Evolutionary conservation across 441 rosid genomes (phyloP).

Genomic region (Arabidopsis lyrata): DNA sequence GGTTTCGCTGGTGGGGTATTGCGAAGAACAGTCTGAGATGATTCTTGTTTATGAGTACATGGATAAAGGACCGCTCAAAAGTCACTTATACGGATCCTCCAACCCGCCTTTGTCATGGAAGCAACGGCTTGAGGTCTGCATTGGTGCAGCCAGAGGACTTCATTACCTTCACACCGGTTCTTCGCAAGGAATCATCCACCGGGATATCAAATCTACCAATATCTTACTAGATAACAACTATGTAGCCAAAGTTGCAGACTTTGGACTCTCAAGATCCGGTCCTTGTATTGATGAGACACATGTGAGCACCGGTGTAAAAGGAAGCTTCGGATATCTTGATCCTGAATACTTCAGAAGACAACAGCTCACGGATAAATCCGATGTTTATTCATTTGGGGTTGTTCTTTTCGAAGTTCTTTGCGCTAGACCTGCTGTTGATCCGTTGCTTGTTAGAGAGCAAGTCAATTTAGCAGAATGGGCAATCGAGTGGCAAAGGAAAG

Average conservation of each 20-base stretch:
- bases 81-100: conserved; percentile 69
- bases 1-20: conserved; percentile 85
- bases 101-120: conserved; percentile 78
- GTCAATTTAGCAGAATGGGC: conserved; percentile 97
- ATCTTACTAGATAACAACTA: conserved; percentile 75
- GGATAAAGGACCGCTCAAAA: conserved; percentile 88
- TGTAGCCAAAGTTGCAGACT: conserved; percentile 90
- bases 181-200: conserved; percentile 88
- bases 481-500: conserved; percentile 86
- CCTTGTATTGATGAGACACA: conserved; percentile 88
- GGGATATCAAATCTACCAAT: conserved; percentile 91
- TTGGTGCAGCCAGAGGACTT: conserved; percentile 91
- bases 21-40: conserved; percentile 95
- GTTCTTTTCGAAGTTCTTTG: conserved; percentile 86
- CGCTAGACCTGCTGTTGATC: conserved; percentile 90
- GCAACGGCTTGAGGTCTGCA: conserved; percentile 83
- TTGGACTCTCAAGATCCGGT: conserved; percentile 92
- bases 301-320: conserved; percentile 91
- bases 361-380: conserved; percentile 91
- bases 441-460: conserved; percentile 80
- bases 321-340: conserved; percentile 95
- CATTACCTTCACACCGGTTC: conserved; percentile 97
- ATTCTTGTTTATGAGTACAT: conserved; percentile 87
- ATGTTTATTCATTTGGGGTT: conserved; percentile 88
- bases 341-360: conserved; percentile 93